Evolutionary conservation across 2,329 filamentous ascomycete species (phyloP).

Genomic region (Beauveria scarabaeidicola): DNA sequence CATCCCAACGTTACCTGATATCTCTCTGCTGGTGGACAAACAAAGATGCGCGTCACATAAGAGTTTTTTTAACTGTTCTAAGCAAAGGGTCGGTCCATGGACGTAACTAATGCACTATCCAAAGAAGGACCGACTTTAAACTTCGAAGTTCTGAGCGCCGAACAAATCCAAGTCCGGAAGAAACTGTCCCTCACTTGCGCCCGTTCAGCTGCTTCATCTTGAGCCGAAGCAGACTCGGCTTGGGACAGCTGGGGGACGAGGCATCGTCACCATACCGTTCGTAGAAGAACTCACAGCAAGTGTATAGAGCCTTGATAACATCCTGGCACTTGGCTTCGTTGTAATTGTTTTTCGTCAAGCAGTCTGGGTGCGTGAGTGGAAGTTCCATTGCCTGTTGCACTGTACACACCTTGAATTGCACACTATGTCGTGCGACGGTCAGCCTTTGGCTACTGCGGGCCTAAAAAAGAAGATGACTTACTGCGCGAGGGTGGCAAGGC

Average conservation of each 20-base stretch:
- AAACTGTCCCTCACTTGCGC: slow-evolving; percentile 15
- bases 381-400: background rate
- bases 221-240: slow-evolving; percentile 65
- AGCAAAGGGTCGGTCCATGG: background rate
- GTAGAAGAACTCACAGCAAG: slow-evolving; percentile 90
- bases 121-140: too few species aligned
- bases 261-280: slow-evolving; percentile 67
- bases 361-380: slow-evolving; percentile 48
- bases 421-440: slow-evolving; percentile 49
- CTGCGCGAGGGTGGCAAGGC: slow-evolving; percentile 78
- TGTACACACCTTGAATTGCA: slow-evolving; percentile 68
- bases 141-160: too few species aligned
- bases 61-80: background rate
- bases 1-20: slow-evolving; percentile 58
- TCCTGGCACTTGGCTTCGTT: slow-evolving; percentile 74
- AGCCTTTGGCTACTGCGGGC: background rate
- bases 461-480: slow-evolving; percentile 34
- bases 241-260: slow-evolving; percentile 75
- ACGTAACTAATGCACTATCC: too few species aligned
- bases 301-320: slow-evolving; percentile 78
- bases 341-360: slow-evolving; percentile 75
- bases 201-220: slow-evolving; percentile 72
- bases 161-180: too few species aligned
- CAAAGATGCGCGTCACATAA: slow-evolving; percentile 38
- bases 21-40: slow-evolving; percentile 37